Base-by-base conservation (phyloP, 208 protist species). In the Endotrypanum monterogeii region DNA sequence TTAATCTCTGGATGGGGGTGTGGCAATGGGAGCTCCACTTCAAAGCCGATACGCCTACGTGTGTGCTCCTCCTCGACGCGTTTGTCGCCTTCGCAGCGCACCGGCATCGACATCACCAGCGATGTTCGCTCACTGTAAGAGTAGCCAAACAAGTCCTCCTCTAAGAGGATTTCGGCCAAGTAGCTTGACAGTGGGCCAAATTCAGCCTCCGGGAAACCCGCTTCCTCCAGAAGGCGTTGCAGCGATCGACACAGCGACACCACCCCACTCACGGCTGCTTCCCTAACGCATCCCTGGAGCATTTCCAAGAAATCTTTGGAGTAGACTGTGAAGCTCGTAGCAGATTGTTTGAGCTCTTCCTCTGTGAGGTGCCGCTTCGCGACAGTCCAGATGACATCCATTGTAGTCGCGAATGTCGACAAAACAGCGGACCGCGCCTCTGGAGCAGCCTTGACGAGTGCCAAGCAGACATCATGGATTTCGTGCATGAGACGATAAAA, bases 1-100 rank as follows among this genome's bases (percentile, higher is more conserved):
- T 95, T 95, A 28, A 97, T 68, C 58, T 95, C 88, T 14, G 82
- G 44, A 54, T 90, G 87, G 1, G 80, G 77, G 78, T 95, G 90
- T 0, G 80, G 74, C 41, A 70, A 67, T 3, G 89, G 86, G 65
- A 97, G 82, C 28, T 71, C 70, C 25, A 95, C 86, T 30, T 83
- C 74, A 68, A 87, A 81, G 9, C 93, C 93, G 18, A 63, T 67
- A 12, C 92, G 88, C 39, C 73, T 76, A n/a, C 76, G 80, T 7
- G 73, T 65, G 78, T 88, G 80, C 68, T 92, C 88, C 60, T 85
- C 83, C 54, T 94, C 92, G 0, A 54, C 50, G 8, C 84, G 83
- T 71, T 85, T 89, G 63, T 93, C 89, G 18, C 89, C 89, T 0
- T 96, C 89, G 70, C 91, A 96, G 18, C 91, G 86, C 25, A 82